Evolutionary conservation across 441 rosid species (phyloP).

Genomic region (Pelargonium australe): DNA sequence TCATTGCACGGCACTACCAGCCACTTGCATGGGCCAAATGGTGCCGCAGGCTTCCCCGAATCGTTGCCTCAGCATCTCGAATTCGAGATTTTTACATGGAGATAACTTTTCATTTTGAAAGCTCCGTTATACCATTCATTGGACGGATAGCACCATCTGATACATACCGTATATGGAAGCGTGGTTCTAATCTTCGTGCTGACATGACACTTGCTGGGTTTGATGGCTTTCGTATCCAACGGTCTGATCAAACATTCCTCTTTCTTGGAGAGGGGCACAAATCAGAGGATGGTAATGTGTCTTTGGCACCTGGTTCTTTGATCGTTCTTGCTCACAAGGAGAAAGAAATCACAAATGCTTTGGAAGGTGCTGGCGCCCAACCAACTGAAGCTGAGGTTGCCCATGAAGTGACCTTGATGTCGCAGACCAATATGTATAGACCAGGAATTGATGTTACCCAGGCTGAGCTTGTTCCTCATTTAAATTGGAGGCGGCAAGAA

Average conservation of each 20-base stretch:
- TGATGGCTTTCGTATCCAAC: conserved; percentile 16
- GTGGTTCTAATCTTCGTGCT: conserved; percentile 17
- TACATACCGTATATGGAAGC: conserved; percentile 19
- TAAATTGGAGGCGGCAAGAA: conserved; percentile 97
- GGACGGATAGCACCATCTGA: conserved; percentile 18
- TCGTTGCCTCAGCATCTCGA: conserved; percentile 8
- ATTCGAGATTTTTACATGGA: conserved; percentile 20
- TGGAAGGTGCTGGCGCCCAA: conserved; percentile 95
- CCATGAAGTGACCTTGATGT: conserved; percentile 90
- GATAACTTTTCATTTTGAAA: conserved; percentile 19
- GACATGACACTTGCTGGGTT: conserved; percentile 21
- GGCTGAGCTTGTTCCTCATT: conserved; percentile 83
- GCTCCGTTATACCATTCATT: conserved; percentile 19
- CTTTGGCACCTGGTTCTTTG: conserved; percentile 74
- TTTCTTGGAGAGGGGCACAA: conserved; percentile 51
- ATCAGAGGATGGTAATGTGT: conserved; percentile 65
- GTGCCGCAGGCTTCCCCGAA: conserved; percentile 16
- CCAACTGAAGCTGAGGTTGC: conserved; percentile 95
- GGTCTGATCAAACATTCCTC: conserved; percentile 16
- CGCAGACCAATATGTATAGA: conserved; percentile 96
- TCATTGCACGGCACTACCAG: conserved; percentile 11
- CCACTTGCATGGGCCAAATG: conserved; percentile 18
- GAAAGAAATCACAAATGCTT: conserved; percentile 87
- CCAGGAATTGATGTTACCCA: conserved; percentile 99
- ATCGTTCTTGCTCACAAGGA: conserved; percentile 94